Conservation (phyloP, 2,329 filamentous ascomycete species). For the Apiospora sp. region DNA sequence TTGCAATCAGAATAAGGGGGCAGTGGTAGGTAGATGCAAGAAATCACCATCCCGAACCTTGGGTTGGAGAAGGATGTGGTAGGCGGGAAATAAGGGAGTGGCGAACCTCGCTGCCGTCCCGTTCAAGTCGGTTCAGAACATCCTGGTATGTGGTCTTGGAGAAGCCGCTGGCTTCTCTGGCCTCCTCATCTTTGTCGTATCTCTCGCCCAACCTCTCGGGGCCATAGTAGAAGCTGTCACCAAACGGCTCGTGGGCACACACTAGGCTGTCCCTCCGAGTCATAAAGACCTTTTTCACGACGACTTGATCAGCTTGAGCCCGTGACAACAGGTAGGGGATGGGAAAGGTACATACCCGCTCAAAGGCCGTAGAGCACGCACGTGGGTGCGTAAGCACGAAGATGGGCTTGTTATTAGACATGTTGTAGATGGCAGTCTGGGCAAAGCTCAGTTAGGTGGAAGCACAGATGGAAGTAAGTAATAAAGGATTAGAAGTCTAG, state of each 20-base stretch:
- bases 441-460: not conserved
- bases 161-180: slow-evolving; percentile 70
- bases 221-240: slow-evolving; percentile 95
- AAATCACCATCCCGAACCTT: slow-evolving; percentile 18
- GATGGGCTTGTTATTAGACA: slow-evolving; percentile 79
- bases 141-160: slow-evolving; percentile 75
- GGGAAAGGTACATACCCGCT: slow-evolving; percentile 68
- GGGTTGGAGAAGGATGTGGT: slow-evolving; percentile 31
- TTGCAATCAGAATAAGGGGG: slow-evolving; percentile 11
- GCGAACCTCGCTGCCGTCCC: slow-evolving; percentile 76
- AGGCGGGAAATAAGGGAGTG: slow-evolving; percentile 31
- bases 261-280: slow-evolving; percentile 82
- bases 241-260: slow-evolving; percentile 95
- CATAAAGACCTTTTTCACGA: slow-evolving; percentile 83
- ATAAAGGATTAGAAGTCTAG: not conserved
- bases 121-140: slow-evolving; percentile 79
- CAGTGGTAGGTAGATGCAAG: slow-evolving; percentile 22
- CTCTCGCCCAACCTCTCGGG: slow-evolving; percentile 85
- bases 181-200: slow-evolving; percentile 73
- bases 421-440: slow-evolving; percentile 50
- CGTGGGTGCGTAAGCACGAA: slow-evolving; percentile 94
- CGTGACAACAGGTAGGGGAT: slow-evolving; percentile 10
- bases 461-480: not conserved
- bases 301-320: slow-evolving; percentile 16
- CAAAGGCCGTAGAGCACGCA: slow-evolving; percentile 96